A percentile compares a stretch with the other conserved stretches of the same genome.
phyloP scores from a whole-genome alignment of 352 stramenopile genomes.

The Globisporangium parvum region DNA sequence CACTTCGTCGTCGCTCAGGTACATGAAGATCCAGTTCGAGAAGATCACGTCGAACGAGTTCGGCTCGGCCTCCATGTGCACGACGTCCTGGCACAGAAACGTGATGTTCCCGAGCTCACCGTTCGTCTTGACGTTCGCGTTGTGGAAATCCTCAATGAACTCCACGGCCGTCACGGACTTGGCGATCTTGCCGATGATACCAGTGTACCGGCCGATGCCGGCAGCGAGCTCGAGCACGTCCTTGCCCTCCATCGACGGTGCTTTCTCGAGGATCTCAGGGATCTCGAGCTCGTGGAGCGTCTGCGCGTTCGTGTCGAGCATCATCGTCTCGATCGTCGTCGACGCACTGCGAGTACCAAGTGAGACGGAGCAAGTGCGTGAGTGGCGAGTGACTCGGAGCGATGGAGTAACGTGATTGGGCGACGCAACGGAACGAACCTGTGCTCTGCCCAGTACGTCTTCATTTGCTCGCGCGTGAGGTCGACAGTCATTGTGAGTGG shows the following conservation, averaged over 20 bases:
- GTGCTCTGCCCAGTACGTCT: slow-evolving; percentile 78
- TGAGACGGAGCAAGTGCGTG: not conserved
- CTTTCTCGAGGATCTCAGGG: slow-evolving; percentile 70
- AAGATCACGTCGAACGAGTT: slow-evolving; percentile 70
- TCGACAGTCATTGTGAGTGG: slow-evolving; percentile 38
- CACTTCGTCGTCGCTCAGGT: slow-evolving; percentile 54
- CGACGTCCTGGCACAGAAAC: slow-evolving; percentile 67
- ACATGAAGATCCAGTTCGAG: slow-evolving; percentile 80
- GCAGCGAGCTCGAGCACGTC: slow-evolving; percentile 63
- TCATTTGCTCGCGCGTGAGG: slow-evolving; percentile 64
- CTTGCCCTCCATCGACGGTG: slow-evolving; percentile 46
- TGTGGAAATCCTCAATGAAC: slow-evolving; percentile 78
- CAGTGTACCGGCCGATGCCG: slow-evolving; percentile 66
- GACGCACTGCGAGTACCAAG: slow-evolving; percentile 1
- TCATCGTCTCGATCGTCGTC: slow-evolving; percentile 77
- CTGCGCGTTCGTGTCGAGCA: slow-evolving; percentile 79
- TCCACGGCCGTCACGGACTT: slow-evolving; percentile 60
- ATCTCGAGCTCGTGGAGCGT: slow-evolving; percentile 68
- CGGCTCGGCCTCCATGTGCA: slow-evolving; percentile 42
- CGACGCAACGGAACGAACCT: slow-evolving; percentile 16
- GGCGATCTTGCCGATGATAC: slow-evolving; percentile 37
- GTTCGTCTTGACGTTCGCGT: slow-evolving; percentile 43
- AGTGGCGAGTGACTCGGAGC: slow-evolving; percentile 3
- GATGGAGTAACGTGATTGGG: not conserved
- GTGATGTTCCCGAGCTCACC: slow-evolving; percentile 47